Evolutionary conservation across 306 rosid genomes (phyloP).

Genomic region (Begonia fuchsioides): DNA sequence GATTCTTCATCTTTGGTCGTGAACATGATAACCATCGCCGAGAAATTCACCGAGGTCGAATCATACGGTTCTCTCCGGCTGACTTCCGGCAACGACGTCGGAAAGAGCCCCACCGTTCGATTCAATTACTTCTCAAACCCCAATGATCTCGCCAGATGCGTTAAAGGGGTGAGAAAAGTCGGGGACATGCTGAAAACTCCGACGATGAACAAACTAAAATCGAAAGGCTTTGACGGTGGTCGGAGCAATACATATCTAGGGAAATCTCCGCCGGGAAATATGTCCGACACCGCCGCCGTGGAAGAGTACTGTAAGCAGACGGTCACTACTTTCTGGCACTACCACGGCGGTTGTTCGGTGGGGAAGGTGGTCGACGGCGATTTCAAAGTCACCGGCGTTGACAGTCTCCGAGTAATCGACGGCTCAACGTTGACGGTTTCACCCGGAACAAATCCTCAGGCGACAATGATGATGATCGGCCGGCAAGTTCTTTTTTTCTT

Average conservation of each 20-base stretch:
- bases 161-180: background rate
- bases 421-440: conserved; percentile 7
- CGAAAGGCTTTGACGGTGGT: background rate
- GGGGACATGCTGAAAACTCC: conserved; percentile 4
- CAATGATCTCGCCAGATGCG: conserved; percentile 6
- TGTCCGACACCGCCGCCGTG: background rate
- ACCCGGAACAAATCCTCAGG: conserved; percentile 21
- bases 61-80: background rate
- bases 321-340: conserved; percentile 16
- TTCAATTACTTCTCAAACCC: conserved; percentile 4
- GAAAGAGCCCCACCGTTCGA: background rate
- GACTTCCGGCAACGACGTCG: background rate
- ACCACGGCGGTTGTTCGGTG: conserved; percentile 16
- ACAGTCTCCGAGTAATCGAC: conserved; percentile 13
- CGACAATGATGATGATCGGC: conserved; percentile 18
- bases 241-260: background rate
- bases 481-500: background rate
- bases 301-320: conserved; percentile 6
- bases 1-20: background rate
- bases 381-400: conserved; percentile 7
- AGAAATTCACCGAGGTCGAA: background rate
- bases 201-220: background rate
- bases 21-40: background rate
- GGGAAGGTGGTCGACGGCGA: conserved; percentile 17
- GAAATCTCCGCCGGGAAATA: background rate